Evolutionary conservation across 176 grass and related monocot genomes (phyloP).

Genomic region (Bolboschoenus planiculmis): DNA sequence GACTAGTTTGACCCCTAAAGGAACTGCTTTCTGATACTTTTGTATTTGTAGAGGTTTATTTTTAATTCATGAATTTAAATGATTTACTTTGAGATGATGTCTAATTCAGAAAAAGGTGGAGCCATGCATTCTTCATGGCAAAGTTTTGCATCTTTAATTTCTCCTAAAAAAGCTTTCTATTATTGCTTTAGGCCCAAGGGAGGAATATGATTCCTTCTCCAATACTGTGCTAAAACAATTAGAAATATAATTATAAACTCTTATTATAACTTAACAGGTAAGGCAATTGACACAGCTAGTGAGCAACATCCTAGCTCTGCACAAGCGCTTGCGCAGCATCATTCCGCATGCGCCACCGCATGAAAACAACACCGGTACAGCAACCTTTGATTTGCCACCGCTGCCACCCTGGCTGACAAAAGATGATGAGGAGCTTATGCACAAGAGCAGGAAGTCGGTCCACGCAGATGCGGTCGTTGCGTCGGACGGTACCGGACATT

Average conservation of each 20-base stretch:
- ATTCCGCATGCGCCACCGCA: slow-evolving; percentile 19
- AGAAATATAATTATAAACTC: background rate
- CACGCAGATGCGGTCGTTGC: slow-evolving; percentile 71
- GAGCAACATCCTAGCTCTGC: slow-evolving; percentile 73
- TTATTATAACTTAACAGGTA: slow-evolving; percentile 16
- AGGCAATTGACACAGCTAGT: slow-evolving; percentile 61
- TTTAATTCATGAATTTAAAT: background rate
- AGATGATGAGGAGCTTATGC: slow-evolving; percentile 10
- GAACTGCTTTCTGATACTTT: background rate
- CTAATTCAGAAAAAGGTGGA: background rate
- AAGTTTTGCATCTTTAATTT: background rate
- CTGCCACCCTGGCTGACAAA: slow-evolving; percentile 60
- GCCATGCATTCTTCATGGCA: background rate
- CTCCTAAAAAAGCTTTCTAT: background rate
- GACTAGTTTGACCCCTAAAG: background rate
- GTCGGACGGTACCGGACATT: slow-evolving; percentile 65
- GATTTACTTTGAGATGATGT: background rate
- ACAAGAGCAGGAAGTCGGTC: slow-evolving; percentile 2
- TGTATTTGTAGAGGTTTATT: background rate
- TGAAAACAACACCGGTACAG: slow-evolving; percentile 24
- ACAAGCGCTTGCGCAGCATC: slow-evolving; percentile 56
- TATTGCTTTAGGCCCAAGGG: background rate
- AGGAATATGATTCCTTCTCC: background rate
- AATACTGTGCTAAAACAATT: background rate
- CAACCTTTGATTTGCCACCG: slow-evolving; percentile 35